Conservation (phyloP, 169 alveolate genomes). For the Haemoproteus tartakovskyi region DNA sequence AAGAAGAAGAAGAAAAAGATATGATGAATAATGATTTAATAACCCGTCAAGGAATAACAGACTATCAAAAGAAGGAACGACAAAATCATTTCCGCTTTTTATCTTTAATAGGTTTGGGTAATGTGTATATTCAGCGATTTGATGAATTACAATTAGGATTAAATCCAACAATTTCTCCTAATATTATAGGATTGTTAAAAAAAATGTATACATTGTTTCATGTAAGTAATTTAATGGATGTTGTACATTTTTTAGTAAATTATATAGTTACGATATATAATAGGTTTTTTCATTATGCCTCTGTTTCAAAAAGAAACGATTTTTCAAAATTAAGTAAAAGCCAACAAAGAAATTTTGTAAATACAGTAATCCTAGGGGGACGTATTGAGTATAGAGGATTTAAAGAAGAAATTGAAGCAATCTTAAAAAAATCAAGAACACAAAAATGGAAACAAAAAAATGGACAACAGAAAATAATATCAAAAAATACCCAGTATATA, state of each 20-base stretch:
- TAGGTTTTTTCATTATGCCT: constrained; percentile 14
- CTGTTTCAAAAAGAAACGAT: background rate
- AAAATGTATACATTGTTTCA: constrained; percentile 21
- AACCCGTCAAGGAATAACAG: background rate
- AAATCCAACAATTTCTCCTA: constrained; percentile 9
- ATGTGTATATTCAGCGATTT: constrained; percentile 34
- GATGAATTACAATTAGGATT: constrained; percentile 17
- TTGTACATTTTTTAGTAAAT: background rate
- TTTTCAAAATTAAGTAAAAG: constrained; percentile 8
- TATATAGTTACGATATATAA: constrained; percentile 11
- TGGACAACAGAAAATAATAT: background rate
- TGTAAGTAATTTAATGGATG: constrained; percentile 33
- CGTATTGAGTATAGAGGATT: no score
- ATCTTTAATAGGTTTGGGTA: constrained; percentile 41
- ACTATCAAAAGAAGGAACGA: no score
- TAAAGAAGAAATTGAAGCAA: no score
- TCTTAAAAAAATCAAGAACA: no score
- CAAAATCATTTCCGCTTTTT: constrained; percentile 8
- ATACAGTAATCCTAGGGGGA: constrained; percentile 3
- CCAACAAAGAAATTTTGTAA: constrained; percentile 5
- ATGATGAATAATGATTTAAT: background rate
- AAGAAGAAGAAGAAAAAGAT: background rate
- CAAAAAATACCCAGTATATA: background rate
- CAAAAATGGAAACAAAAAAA: background rate
- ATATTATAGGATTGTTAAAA: background rate